Base-by-base conservation (phyloP, 495 filamentous ascomycete species). In the Neurospora hispaniola region DNA sequence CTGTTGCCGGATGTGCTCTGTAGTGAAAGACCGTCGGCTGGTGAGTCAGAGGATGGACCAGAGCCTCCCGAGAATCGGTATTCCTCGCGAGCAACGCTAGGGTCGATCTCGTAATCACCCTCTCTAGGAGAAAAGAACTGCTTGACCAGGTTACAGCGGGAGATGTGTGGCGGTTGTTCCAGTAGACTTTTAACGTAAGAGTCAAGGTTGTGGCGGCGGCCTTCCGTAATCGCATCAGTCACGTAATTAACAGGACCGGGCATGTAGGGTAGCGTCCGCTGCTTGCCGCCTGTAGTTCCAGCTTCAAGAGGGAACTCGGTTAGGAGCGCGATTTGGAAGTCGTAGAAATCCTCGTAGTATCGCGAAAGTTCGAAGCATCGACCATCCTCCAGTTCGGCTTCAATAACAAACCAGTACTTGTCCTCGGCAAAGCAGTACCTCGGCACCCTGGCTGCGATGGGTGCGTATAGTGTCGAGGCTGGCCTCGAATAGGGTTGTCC, bases 371-470 rank as follows among this genome's bases (percentile, higher is more conserved):
- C 94, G 94, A 95, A 98, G 76, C 92, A 90, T 62, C 91, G 89
- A 44, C 94, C 94, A 79, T 98, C 94, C 75, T 97, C 94, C 83
- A 99, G 90, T 75, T 89, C 85, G 38, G 92, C 93, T 78, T 98
- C 95, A 72, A 99, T 93, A 70, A 97, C 92, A 79, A 98, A 99
- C 94, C 96, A 98, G 80, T 98, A 99, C 76, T 97, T 97, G 79
- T 97, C 94, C 79, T 97, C 94, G 69, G 95, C 94, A 78, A 96
- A 98, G 79, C 92, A 97, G 82, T 97, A 99, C 54, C 93, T 88
- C 23, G 96, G 94, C 73, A 99, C 96, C 27, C 89, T 90, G 2
- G 94, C 96, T 41, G 90, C 89, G 59, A 96, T 85, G 12, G 83
- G 86, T 16, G 83, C 86, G 76, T 80, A 85, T 7, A 86, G 76